Evolutionary conservation across 495 filamentous ascomycete species (phyloP).

Genomic region (Penicillium angulare): DNA sequence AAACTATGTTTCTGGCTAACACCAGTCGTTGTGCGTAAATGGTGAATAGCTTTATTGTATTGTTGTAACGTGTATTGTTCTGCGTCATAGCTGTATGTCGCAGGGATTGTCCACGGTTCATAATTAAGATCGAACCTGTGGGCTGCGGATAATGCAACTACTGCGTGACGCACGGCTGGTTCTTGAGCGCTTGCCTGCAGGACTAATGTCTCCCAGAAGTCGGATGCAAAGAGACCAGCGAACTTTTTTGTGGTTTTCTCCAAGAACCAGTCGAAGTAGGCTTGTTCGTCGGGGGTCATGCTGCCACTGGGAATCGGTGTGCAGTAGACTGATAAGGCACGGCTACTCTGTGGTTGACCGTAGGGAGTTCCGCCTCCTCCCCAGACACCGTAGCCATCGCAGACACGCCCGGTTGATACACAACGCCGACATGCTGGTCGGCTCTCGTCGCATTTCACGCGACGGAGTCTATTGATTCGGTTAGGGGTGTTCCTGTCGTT

Average conservation of each 20-base stretch:
- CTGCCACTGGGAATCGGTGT: slow-evolving; percentile 20
- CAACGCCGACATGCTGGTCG: slow-evolving; percentile 54
- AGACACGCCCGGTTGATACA: slow-evolving; percentile 52
- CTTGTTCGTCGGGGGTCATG: slow-evolving; percentile 42
- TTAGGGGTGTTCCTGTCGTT: neutral
- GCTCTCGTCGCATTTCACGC: slow-evolving; percentile 59
- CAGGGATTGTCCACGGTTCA: slow-evolving; percentile 2
- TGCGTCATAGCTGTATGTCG: slow-evolving; percentile 2
- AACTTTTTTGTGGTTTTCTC: slow-evolving; percentile 56
- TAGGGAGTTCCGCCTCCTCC: slow-evolving; percentile 38
- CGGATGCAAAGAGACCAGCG: slow-evolving; percentile 60
- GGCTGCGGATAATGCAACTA: slow-evolving; percentile 61
- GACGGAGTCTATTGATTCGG: slow-evolving; percentile 27
- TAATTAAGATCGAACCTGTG: slow-evolving; percentile 44
- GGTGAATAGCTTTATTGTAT: slow-evolving; percentile 25
- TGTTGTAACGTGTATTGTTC: slow-evolving; percentile 20
- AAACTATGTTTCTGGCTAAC: slow-evolving; percentile 8
- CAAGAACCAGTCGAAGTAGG: slow-evolving; percentile 60
- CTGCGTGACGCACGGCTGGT: slow-evolving; percentile 62
- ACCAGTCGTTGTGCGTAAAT: slow-evolving; percentile 1
- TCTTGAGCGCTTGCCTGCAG: slow-evolving; percentile 61
- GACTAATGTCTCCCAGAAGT: slow-evolving; percentile 57
- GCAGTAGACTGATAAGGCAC: slow-evolving; percentile 16
- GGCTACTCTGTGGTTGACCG: slow-evolving; percentile 24
- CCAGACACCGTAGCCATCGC: slow-evolving; percentile 59